Evolutionary conservation across 179 eudicot genomes (phyloP).

Genomic region (Silene coronaria): DNA sequence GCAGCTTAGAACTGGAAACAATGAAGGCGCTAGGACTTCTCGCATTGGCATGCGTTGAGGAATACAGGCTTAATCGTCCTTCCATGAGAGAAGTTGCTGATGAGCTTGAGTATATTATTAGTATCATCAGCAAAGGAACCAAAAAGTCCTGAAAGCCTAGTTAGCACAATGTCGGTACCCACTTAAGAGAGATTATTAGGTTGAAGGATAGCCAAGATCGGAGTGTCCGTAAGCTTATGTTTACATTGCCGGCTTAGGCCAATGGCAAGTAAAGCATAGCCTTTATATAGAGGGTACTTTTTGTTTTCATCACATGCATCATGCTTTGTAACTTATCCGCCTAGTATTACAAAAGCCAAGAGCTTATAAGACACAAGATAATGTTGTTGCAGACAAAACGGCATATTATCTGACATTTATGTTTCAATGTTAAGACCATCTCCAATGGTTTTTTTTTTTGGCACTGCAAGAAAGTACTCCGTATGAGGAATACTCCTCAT

Average conservation of each 20-base stretch:
- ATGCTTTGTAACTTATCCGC: neutral
- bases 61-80: conserved; percentile 48
- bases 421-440: neutral
- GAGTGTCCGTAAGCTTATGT: neutral
- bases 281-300: neutral
- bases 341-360: neutral
- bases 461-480: too few relatives aligned
- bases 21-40: conserved; percentile 48
- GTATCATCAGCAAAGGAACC: conserved; percentile 32
- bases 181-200: neutral
- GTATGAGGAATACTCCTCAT: too few relatives aligned
- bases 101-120: conserved; percentile 49
- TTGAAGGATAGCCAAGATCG: neutral
- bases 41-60: conserved; percentile 47
- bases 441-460: too few relatives aligned
- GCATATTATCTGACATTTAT: too few relatives aligned
- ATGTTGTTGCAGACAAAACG: neutral
- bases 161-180: neutral
- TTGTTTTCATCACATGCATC: too few relatives aligned
- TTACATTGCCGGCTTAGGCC: neutral
- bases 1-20: conserved; percentile 38
- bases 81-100: conserved; percentile 59
- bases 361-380: neutral
- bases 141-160: conserved; percentile 24
- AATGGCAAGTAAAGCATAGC: neutral